Percentiles rank a stretch among this genome's conserved stretches.
phyloP scores from a whole-genome alignment of 75 land plant genomes.

The Picea sitchensis region DNA sequence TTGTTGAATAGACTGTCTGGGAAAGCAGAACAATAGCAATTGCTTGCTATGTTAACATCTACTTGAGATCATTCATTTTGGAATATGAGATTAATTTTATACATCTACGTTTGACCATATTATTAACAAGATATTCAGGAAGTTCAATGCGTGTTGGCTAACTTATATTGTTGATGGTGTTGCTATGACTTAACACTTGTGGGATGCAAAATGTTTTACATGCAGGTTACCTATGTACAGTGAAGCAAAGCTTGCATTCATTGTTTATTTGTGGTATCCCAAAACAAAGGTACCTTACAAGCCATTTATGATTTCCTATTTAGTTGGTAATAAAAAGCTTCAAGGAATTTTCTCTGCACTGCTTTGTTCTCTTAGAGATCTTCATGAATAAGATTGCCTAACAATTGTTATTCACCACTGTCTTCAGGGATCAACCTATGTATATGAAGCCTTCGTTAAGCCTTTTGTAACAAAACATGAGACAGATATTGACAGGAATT shows the following conservation, averaged over 20 bases:
- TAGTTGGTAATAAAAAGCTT: not conserved
- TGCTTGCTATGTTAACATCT: not conserved
- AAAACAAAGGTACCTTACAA: constrained; percentile 58
- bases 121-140: not conserved
- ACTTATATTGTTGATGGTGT: not conserved
- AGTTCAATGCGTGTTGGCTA: not conserved
- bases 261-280: constrained; percentile 77
- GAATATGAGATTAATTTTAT: not conserved
- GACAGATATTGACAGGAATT: constrained; percentile 77
- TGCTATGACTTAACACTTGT: not conserved
- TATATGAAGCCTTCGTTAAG: constrained; percentile 64
- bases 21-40: not conserved
- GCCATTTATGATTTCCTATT: no score
- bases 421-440: constrained; percentile 76
- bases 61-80: not conserved
- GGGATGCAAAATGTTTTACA: not conserved
- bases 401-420: not conserved
- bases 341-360: not conserved
- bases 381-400: not conserved
- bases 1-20: no score
- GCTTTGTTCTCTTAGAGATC: not conserved
- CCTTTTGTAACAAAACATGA: constrained; percentile 82
- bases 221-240: constrained; percentile 82
- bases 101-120: not conserved
- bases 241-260: constrained; percentile 76